Base-by-base conservation (phyloP, 2,329 filamentous ascomycete genomes). In the Penicillium sp. region DNA sequence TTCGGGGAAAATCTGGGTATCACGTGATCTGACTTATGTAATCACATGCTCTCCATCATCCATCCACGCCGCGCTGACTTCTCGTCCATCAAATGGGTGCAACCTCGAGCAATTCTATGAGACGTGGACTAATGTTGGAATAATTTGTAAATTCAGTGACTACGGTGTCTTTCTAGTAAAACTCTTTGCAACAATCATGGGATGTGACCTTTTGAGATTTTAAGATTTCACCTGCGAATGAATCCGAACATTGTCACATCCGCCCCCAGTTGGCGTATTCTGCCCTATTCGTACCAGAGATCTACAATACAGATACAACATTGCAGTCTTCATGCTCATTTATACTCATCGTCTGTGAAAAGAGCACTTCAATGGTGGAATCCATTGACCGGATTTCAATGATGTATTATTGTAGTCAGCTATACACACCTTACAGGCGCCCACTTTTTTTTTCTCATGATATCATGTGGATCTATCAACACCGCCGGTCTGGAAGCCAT, bases 1-100 rank as follows among this genome's bases (percentile, higher is more conserved):
- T 43, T 56, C 50, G 56, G 57, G 64, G 63, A 67, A 66, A 66
- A 66, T 67, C 64, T 59, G 55, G 45, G 45, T 41, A 39, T 56
- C 64, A 67, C 65, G 65, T 67, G 65, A 50, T 27, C 0, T n/a
- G 5, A 1, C 3, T 48, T 48, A 48, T 41, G 41, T 48, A 48
- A 48, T 41, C 46, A 4, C 28, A 36, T 37, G 29, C 18, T 18
- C 18, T 18, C 18, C 18, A 18, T 18, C 18, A 18, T 18, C 18
- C 18, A 18, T 18, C 18, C 3, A 18, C 18, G 18, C 18, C 18
- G 18, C 18, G 18, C 18, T 18, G 18, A 3, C 18, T 18, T 18
- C 18, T 3, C 18, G 18, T 18, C 18, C 18, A 18, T 18, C 18
- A 18, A 18, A 18, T 3, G 18, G 3, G 3, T 12, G 11, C 2